Conservation (phyloP, 345 rosid genomes). For the Dovyalis caffra region DNA sequence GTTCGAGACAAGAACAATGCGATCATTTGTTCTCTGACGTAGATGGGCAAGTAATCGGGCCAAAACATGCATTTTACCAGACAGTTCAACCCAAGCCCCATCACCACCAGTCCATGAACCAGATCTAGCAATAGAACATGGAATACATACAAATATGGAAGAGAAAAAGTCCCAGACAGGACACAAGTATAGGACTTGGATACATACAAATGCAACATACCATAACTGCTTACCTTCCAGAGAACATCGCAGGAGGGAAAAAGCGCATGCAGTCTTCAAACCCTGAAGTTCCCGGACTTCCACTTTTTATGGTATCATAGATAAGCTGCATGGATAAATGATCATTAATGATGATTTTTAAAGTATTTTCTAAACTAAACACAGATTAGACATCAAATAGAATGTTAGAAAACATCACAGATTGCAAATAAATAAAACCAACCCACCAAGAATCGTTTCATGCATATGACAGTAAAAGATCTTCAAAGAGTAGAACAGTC, state of each 20-base stretch:
- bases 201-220: neutral
- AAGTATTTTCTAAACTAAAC: neutral
- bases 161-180: constrained; percentile 7
- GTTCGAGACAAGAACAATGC: constrained; percentile 96
- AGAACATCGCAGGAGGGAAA: constrained; percentile 93
- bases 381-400: constrained; percentile 1
- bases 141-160: too few relatives aligned
- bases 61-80: constrained; percentile 98
- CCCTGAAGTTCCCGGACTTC: constrained; percentile 76
- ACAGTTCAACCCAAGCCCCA: constrained; percentile 97
- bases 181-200: constrained; percentile 2
- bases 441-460: neutral
- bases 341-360: neutral
- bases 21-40: constrained; percentile 77
- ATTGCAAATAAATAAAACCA: neutral
- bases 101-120: constrained; percentile 95
- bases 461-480: neutral
- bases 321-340: constrained; percentile 63
- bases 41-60: constrained; percentile 84
- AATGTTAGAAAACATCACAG: neutral
- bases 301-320: constrained; percentile 77
- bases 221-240: constrained; percentile 64
- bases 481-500: neutral
- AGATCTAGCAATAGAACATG: constrained; percentile 68
- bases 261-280: constrained; percentile 82